Evolutionary conservation across 2,329 filamentous ascomycete genomes (phyloP).

Genomic region (Colletotrichum liaoningense): DNA sequence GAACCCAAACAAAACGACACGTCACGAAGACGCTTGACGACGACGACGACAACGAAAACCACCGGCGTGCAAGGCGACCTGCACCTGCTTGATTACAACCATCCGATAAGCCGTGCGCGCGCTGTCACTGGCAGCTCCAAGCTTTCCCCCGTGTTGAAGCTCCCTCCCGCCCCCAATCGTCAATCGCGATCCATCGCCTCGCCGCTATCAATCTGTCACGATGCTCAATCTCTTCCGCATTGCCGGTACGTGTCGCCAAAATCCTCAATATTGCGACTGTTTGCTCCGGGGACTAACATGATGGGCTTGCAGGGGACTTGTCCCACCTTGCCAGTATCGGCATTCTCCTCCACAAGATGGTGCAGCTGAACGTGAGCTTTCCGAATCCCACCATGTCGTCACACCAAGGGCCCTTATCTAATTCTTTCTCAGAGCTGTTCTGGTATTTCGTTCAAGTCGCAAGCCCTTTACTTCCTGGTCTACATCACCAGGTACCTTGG

Average conservation of each 20-base stretch:
- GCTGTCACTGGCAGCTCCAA: conserved; percentile 33
- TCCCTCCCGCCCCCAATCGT: neutral
- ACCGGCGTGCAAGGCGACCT: neutral
- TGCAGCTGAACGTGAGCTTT: conserved; percentile 79
- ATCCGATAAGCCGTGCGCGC: neutral
- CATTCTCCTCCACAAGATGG: conserved; percentile 97
- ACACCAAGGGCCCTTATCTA: conserved; percentile 21
- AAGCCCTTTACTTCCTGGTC: conserved; percentile 93
- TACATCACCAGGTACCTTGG: conserved; percentile 94
- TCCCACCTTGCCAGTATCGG: conserved; percentile 95
- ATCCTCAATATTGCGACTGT: neutral
- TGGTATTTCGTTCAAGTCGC: conserved; percentile 98
- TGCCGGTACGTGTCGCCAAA: conserved; percentile 55
- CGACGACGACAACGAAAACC: conserved; percentile 2
- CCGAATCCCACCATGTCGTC: conserved; percentile 44
- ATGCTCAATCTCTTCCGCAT: conserved; percentile 69
- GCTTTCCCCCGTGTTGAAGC: conserved; percentile 23
- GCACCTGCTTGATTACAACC: conserved; percentile 1
- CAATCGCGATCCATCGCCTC: conserved; percentile 8
- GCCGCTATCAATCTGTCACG: conserved; percentile 49
- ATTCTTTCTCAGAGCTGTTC: conserved; percentile 81
- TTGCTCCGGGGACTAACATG: conserved; percentile 36
- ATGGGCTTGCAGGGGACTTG: conserved; percentile 78
- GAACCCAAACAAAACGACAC: neutral
- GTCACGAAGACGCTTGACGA: neutral